phyloP scores from a whole-genome alignment of 495 filamentous ascomycete species.

The Annulohypoxylon nitens region DNA sequence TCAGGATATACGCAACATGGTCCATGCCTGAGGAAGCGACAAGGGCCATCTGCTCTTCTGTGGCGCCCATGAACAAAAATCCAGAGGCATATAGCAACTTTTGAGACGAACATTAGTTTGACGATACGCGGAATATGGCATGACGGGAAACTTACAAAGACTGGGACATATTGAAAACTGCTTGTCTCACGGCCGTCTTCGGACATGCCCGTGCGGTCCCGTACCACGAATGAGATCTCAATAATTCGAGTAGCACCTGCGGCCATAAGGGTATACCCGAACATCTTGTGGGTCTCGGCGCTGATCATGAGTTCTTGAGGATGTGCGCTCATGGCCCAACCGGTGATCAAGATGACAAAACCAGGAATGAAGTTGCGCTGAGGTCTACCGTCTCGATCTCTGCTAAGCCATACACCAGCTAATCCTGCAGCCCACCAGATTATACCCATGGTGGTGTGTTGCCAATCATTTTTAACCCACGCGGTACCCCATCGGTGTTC shows the following conservation, averaged over 20 bases:
- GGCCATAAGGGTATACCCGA: conserved; percentile 95
- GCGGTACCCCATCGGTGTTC: conserved; percentile 92
- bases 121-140: background rate
- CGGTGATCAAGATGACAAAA: conserved; percentile 89
- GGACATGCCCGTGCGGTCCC: conserved; percentile 73
- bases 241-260: conserved; percentile 87
- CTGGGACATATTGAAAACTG: conserved; percentile 93
- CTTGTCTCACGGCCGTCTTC: conserved; percentile 70
- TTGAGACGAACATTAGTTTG: conserved; percentile 21
- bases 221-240: conserved; percentile 89
- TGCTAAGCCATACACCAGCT: conserved; percentile 91
- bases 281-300: conserved; percentile 90
- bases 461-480: conserved; percentile 96
- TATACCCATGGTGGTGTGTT: conserved; percentile 97
- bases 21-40: conserved; percentile 79
- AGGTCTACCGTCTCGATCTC: conserved; percentile 82
- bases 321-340: conserved; percentile 94
- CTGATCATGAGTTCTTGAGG: conserved; percentile 85
- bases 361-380: conserved; percentile 94
- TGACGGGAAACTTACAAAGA: conserved; percentile 75
- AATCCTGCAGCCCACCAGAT: conserved; percentile 97
- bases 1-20: conserved; percentile 90
- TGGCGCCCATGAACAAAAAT: conserved; percentile 97
- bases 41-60: conserved; percentile 92
- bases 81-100: conserved; percentile 93